Percentiles rank a stretch among this genome's conserved stretches.
Conservation (phyloP, 805 yeast species). For the Lachancea meyersii region DNA sequence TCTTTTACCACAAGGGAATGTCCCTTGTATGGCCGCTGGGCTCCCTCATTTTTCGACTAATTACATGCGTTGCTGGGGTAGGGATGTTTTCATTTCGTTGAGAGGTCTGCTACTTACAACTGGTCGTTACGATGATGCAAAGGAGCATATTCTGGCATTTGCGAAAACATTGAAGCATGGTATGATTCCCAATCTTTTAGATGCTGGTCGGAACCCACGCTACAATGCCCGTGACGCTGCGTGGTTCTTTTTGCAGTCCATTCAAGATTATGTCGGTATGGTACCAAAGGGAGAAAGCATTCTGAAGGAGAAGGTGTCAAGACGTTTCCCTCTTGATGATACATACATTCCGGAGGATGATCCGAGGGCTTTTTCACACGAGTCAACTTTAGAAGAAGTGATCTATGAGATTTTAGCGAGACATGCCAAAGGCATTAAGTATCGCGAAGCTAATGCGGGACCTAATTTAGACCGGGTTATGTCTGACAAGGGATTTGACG, state of each 20-base stretch:
- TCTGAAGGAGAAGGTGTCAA: constrained; percentile 61
- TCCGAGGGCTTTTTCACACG: constrained; percentile 67
- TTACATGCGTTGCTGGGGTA: constrained; percentile 97
- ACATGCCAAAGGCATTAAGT: constrained; percentile 83
- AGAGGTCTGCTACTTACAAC: constrained; percentile 77
- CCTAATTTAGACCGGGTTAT: constrained; percentile 81
- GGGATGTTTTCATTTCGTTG: constrained; percentile 86
- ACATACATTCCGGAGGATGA: constrained; percentile 63
- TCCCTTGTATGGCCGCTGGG: constrained; percentile 90
- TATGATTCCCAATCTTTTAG: constrained; percentile 84
- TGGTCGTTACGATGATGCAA: constrained; percentile 74
- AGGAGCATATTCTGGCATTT: constrained; percentile 72
- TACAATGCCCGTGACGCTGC: constrained; percentile 96
- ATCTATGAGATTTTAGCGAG: constrained; percentile 77
- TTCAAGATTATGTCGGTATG: constrained; percentile 68
- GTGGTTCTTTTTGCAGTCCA: constrained; percentile 87
- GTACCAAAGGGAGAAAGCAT: constrained; percentile 67
- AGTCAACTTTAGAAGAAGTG: constrained; percentile 65
- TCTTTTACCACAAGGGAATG: constrained; percentile 52
- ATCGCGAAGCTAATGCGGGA: constrained; percentile 95
- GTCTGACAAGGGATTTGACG: constrained; percentile 89
- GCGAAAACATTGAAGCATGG: constrained; percentile 94
- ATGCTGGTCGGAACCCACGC: constrained; percentile 89
- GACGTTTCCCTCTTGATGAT: constrained; percentile 90
- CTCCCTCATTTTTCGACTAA: constrained; percentile 87